Evolutionary conservation across 805 yeast species (phyloP), one percentile per base, ranked within the genome.

Genomic region (Myxozyma vanderwaltii): DNA sequence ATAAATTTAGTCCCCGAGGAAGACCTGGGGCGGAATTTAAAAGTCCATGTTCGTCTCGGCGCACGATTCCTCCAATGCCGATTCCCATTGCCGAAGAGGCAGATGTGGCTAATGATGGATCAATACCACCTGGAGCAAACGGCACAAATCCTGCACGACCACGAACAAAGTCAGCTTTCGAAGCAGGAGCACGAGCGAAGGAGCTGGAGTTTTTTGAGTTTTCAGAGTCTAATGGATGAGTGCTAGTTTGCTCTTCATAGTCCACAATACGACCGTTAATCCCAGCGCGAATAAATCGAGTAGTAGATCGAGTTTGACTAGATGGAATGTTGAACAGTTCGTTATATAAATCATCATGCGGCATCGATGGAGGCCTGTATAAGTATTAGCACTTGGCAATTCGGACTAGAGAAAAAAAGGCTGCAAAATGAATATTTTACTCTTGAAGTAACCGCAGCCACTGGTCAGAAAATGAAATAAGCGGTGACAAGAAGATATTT

Each of bases 101-200:
- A 3, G 71, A 63, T 17, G 68, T 67, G 10, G 64, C 70, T 3
- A 66, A 43, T 12, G 69, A 54, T 39, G 60, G 67, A 65, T 74
- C 74, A n/a, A 82, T 65, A 1, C 98, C 97, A 65, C 99, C 98
- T 0, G 99, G 99, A 58, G 86, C 85, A 70, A 94, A 94, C 0
- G 99, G 99, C 68, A 92, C 74, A 67, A 81, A 88, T 19, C 84
- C 81, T 0, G 95, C 79, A 2, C 83, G 78, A 0, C 98, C 98
- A 48, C 79, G 76, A 2, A 89, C 74, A 1, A 85, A 76, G 41
- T 83, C 86, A 5, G 86, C 78, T 15, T 85, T 83, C 63, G 84
- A 81, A 5, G 61, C 56, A 26, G 70, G 67, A 54, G 84, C 81
- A 63, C 99, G 79, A 31, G 82, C 83, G 58, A 91, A 71, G 0